phyloP scores from a whole-genome alignment of 768 basidiomycete species.

The Clavaria fumosa region DNA sequence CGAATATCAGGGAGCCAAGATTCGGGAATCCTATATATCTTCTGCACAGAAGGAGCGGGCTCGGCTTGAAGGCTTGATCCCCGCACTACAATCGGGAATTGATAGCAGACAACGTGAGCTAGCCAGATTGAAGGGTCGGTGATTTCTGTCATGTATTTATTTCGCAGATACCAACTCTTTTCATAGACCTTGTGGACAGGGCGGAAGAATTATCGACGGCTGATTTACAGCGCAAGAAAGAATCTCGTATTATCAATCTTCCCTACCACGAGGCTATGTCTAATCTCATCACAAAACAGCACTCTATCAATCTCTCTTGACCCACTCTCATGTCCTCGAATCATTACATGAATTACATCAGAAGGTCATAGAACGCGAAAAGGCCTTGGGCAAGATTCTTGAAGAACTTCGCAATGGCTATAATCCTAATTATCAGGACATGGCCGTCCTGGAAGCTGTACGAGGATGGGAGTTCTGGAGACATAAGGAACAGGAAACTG shows the following conservation, averaged over 20 bases:
- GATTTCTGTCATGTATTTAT: background rate
- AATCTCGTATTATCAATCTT: conserved; percentile 49
- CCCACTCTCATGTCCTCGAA: conserved; percentile 61
- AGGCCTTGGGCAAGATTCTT: conserved; percentile 70
- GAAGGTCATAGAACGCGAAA: conserved; percentile 60
- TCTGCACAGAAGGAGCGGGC: conserved; percentile 84
- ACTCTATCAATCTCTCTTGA: conserved; percentile 57
- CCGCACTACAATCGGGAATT: conserved; percentile 42
- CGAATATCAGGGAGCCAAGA: conserved; percentile 64
- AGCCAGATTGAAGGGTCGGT: conserved; percentile 50
- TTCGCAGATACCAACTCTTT: conserved; percentile 3
- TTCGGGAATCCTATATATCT: conserved; percentile 74
- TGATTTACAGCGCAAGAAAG: conserved; percentile 69
- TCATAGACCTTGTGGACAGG: conserved; percentile 57
- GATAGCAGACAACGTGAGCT: conserved; percentile 53
- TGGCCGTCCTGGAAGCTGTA: conserved; percentile 95
- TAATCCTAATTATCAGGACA: conserved; percentile 98
- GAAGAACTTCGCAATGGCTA: conserved; percentile 68
- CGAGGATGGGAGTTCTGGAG: conserved; percentile 89
- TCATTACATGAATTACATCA: conserved; percentile 61
- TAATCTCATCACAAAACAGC: conserved; percentile 28
- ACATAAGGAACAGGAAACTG: conserved; percentile 36
- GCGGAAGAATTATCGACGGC: conserved; percentile 67
- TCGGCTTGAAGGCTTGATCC: conserved; percentile 53
- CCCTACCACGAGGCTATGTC: background rate